Conservation (phyloP, 495 filamentous ascomycete genomes). For the Daldinia loculata region DNA sequence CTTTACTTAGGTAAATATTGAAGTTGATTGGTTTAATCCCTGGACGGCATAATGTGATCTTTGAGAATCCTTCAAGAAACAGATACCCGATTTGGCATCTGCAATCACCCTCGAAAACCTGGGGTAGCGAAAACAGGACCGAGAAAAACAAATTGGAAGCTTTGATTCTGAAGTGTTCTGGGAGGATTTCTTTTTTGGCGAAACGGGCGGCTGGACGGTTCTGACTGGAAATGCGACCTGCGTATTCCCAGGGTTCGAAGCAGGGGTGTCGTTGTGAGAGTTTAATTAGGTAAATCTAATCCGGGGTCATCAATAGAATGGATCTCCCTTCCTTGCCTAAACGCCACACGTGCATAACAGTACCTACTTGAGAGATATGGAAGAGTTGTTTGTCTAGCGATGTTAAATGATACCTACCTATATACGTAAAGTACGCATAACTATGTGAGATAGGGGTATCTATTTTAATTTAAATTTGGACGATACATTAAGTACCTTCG, state of each 20-base stretch:
- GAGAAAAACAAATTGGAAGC: slow-evolving; percentile 16
- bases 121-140: slow-evolving; percentile 29
- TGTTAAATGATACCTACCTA: neutral
- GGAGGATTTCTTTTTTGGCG: slow-evolving; percentile 13
- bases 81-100: slow-evolving; percentile 36
- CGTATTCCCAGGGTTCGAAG: slow-evolving; percentile 18
- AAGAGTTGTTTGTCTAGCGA: neutral
- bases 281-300: slow-evolving; percentile 42
- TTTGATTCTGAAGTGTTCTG: slow-evolving; percentile 22
- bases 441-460: slow-evolving; percentile 2
- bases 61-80: slow-evolving; percentile 8
- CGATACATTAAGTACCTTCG: neutral
- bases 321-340: neutral
- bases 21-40: neutral
- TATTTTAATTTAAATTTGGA: neutral
- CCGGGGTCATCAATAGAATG: slow-evolving; percentile 21
- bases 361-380: neutral
- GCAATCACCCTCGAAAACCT: slow-evolving; percentile 35
- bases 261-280: slow-evolving; percentile 28
- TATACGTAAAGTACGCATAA: no score
- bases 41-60: neutral
- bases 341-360: neutral
- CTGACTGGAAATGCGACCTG: slow-evolving; percentile 27
- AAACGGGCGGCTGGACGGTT: slow-evolving; percentile 11
- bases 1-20: neutral